Percentiles rank a stretch among this genome's conserved stretches.
These are phyloP conservation scores for Pestalotiopsis sp. DNA, from an alignment of 2,329 filamentous ascomycete genomes.

Conservation along the genomic window DNA sequence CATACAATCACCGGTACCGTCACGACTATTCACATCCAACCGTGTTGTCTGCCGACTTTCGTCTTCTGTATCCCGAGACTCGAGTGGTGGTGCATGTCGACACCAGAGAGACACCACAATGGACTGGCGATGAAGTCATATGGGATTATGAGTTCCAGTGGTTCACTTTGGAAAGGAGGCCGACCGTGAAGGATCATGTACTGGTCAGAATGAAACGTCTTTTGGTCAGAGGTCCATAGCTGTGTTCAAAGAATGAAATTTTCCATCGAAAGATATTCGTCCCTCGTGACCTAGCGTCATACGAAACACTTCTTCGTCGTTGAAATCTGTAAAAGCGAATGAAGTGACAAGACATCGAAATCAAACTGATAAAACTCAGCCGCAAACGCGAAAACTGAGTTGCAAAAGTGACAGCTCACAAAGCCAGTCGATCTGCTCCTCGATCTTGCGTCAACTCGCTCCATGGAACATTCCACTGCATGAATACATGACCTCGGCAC, in stretches of 20 bases:
- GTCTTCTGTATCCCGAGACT: neutral
- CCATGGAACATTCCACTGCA: too few relatives aligned
- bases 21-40: neutral
- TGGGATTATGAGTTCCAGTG: slow-evolving; percentile 2
- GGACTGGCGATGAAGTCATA: neutral
- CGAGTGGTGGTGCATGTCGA: slow-evolving; percentile 4
- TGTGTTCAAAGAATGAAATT: neutral
- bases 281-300: too few relatives aligned
- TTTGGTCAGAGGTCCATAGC: neutral
- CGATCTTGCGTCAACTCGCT: too few relatives aligned
- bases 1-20: neutral
- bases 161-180: neutral
- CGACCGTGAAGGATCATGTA: neutral
- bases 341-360: too few relatives aligned
- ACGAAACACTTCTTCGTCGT: too few relatives aligned
- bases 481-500: too few relatives aligned
- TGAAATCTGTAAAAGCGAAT: too few relatives aligned
- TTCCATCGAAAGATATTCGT: too few relatives aligned
- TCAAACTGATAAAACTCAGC: too few relatives aligned
- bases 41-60: neutral
- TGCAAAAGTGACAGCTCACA: too few relatives aligned
- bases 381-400: too few relatives aligned
- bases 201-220: neutral
- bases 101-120: slow-evolving; percentile 1
- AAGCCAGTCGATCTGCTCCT: too few relatives aligned